Evolutionary conservation across 108 stramenopile species (phyloP).

Genomic region (Pseudonitzschia delicatissima): DNA sequence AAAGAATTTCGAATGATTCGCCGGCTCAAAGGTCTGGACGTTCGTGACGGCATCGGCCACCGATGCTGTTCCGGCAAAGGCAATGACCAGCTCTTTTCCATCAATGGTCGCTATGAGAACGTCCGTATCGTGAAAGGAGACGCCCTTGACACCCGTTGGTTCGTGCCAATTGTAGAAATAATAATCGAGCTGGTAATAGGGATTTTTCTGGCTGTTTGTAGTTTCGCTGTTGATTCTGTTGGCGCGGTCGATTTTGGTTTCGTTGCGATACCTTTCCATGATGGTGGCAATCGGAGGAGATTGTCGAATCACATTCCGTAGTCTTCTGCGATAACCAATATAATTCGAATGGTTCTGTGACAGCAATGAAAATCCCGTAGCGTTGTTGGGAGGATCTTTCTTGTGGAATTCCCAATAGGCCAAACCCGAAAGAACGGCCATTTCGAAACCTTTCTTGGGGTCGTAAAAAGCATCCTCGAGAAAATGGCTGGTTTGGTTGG

Average conservation of each 20-base stretch:
- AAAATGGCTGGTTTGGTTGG: too few relatives aligned
- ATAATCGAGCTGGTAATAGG: conserved; percentile 23
- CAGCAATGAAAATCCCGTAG: neutral
- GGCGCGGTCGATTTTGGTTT: neutral
- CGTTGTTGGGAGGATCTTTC: neutral
- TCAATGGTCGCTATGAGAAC: conserved; percentile 34
- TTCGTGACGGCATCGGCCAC: conserved; percentile 49
- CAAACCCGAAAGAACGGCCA: conserved; percentile 39
- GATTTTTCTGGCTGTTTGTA: neutral
- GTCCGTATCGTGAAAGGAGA: conserved; percentile 59
- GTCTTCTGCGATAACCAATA: neutral
- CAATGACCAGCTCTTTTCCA: conserved; percentile 25
- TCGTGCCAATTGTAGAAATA: conserved; percentile 51
- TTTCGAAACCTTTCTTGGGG: conserved; percentile 30
- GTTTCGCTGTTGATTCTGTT: neutral
- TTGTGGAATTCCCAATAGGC: conserved; percentile 51
- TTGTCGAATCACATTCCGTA: neutral
- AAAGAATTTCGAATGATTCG: conserved; percentile 46
- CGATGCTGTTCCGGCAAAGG: conserved; percentile 52
- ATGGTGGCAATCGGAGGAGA: neutral
- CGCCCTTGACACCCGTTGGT: conserved; percentile 19
- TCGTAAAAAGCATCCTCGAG: too few relatives aligned
- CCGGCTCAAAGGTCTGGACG: conserved; percentile 56
- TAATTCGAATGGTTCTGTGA: neutral
- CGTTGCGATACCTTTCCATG: neutral